These are phyloP conservation scores for Agrocybe chaxingu DNA, from an alignment of 768 basidiomycete genomes.

Conservation along the genomic window DNA sequence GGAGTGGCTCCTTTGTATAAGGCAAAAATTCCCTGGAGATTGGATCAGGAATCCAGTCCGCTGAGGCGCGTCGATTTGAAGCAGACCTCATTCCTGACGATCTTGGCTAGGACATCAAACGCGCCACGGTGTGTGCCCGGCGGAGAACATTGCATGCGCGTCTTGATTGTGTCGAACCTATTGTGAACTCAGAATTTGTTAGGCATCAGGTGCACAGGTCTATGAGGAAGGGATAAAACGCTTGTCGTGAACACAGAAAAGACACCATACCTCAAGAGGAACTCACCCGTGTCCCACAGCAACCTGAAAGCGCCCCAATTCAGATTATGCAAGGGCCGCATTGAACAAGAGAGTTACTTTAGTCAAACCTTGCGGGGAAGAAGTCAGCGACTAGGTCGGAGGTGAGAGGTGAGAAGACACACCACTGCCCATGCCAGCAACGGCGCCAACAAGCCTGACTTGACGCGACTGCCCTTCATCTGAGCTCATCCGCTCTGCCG, in stretches of 20 bases:
- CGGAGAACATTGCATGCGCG: conserved; percentile 66
- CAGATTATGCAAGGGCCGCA: conserved; percentile 1
- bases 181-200: background rate
- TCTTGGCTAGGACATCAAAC: conserved; percentile 54
- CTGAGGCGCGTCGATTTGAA: conserved; percentile 2
- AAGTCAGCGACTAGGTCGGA: conserved; percentile 2
- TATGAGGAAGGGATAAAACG: conserved; percentile 2
- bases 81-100: conserved; percentile 58
- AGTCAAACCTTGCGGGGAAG: conserved; percentile 38
- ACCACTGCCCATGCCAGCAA: conserved; percentile 65
- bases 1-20: conserved; percentile 76
- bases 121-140: conserved; percentile 62
- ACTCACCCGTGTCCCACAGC: conserved; percentile 68
- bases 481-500: conserved; percentile 23
- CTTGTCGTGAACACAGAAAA: conserved; percentile 2
- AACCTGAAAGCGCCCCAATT: conserved; percentile 36
- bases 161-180: conserved; percentile 74
- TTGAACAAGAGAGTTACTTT: conserved; percentile 33
- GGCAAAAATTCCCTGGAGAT: conserved; percentile 51
- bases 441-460: conserved; percentile 50
- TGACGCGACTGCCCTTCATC: conserved; percentile 28
- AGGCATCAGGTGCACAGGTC: background rate
- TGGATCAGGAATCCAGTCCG: conserved; percentile 4
- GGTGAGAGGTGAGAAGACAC: conserved; percentile 14
- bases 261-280: conserved; percentile 5